These are phyloP conservation scores for Fusarium sp. DNA, from an alignment of 2,329 filamentous ascomycete species.

Conservation along the genomic window DNA sequence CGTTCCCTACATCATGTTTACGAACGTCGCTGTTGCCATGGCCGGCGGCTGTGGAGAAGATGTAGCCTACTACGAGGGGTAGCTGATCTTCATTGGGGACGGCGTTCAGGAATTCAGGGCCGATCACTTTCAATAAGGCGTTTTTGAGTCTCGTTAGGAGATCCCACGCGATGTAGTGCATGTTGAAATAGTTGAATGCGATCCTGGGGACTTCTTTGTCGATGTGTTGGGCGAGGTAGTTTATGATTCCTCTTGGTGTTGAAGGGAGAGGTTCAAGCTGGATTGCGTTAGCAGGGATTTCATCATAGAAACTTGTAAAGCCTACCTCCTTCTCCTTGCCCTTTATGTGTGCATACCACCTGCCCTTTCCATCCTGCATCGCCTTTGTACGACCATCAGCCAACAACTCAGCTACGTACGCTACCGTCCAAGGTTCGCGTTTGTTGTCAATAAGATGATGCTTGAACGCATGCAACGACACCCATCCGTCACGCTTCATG, in stretches of 20 bases:
- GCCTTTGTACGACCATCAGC: neutral
- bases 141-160: constrained; percentile 9
- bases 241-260: constrained; percentile 6
- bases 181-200: constrained; percentile 25
- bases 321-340: neutral
- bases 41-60: constrained; percentile 42
- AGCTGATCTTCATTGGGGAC: constrained; percentile 14
- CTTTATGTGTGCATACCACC: constrained; percentile 6
- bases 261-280: neutral
- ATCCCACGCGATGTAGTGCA: constrained; percentile 18
- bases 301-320: rapidly evolving
- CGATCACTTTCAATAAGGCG: neutral
- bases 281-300: neutral
- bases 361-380: constrained; percentile 14
- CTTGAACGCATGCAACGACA: neutral
- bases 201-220: constrained; percentile 14
- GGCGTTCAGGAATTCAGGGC: constrained; percentile 3
- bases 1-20: neutral
- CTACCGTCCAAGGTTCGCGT: constrained; percentile 10
- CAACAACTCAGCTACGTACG: constrained; percentile 11
- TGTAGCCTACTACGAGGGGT: constrained; percentile 46
- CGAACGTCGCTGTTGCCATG: neutral
- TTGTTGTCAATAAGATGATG: neutral
- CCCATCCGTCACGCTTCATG: constrained; percentile 31
- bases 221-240: constrained; percentile 12